phyloP scores from a whole-genome alignment of 495 filamentous ascomycete species.

The Hypoxylon lenormandii region DNA sequence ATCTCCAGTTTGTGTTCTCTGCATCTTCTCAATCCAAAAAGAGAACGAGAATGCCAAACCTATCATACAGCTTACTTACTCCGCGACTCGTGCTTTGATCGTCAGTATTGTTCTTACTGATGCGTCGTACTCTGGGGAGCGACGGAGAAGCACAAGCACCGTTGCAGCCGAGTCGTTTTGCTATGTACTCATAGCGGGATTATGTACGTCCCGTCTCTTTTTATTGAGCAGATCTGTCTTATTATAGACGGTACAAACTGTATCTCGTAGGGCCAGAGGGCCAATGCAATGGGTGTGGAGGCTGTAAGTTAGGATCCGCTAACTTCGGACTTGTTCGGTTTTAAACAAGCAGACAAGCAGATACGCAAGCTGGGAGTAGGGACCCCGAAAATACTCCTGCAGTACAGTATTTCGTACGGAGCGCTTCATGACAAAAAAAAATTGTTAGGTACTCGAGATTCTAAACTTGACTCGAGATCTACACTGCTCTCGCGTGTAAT shows the following conservation, averaged over 20 bases:
- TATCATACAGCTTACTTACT: slow-evolving; percentile 21
- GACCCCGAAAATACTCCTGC: slow-evolving; percentile 18
- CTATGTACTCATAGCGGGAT: background rate
- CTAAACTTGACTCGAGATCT: slow-evolving; percentile 5
- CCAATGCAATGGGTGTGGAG: slow-evolving; percentile 16
- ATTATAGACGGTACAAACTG: slow-evolving; percentile 15
- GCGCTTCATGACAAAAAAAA: slow-evolving; percentile 2
- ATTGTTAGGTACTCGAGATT: background rate
- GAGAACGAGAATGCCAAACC: slow-evolving; percentile 32
- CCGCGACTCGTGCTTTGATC: slow-evolving; percentile 4
- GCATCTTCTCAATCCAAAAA: slow-evolving; percentile 16
- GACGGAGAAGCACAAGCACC: no score
- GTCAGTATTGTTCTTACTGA: background rate
- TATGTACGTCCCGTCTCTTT: background rate
- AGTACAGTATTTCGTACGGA: slow-evolving; percentile 25
- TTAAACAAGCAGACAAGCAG: slow-evolving; percentile 20
- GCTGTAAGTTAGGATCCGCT: slow-evolving; percentile 26
- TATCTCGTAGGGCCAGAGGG: slow-evolving; percentile 32
- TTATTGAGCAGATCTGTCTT: background rate
- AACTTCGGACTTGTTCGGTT: slow-evolving; percentile 32
- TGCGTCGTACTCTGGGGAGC: no score
- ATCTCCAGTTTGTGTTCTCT: slow-evolving; percentile 24
- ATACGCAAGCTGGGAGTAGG: background rate
- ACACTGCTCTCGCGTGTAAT: background rate
- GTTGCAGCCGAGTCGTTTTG: no score